phyloP scores from a whole-genome alignment of 2,329 filamentous ascomycete genomes.

The Hypomyces rosellus region DNA sequence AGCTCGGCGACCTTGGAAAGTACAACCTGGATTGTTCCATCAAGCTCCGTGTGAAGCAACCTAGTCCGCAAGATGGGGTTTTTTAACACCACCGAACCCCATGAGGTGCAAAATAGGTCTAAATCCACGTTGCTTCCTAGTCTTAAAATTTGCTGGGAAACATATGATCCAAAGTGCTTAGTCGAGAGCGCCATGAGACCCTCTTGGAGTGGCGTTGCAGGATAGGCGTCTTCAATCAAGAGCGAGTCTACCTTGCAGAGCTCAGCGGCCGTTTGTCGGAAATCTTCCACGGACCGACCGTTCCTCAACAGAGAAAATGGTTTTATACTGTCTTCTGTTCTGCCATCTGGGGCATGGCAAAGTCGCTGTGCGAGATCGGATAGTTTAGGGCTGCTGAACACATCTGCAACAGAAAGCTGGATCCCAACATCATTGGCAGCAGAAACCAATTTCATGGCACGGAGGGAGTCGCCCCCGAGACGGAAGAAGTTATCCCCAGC shows the following conservation, averaged over 20 bases:
- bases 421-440: slow-evolving; percentile 17
- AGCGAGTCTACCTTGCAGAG: background rate
- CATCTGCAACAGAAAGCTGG: slow-evolving; percentile 26
- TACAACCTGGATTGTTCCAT: too few species aligned
- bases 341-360: too few species aligned
- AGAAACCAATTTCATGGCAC: slow-evolving; percentile 12
- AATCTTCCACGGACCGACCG: too few species aligned
- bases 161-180: slow-evolving; percentile 18
- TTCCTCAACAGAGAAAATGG: too few species aligned
- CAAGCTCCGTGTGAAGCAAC: too few species aligned
- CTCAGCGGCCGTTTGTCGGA: slow-evolving; percentile 16
- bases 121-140: background rate
- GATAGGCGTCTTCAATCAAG: slow-evolving; percentile 27
- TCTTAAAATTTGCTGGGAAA: slow-evolving; percentile 14
- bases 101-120: background rate
- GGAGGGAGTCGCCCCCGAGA: slow-evolving; percentile 33
- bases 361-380: too few species aligned
- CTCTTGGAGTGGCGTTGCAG: slow-evolving; percentile 11
- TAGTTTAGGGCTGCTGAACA: too few species aligned
- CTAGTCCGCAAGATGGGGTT: too few species aligned
- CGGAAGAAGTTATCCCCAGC: slow-evolving; percentile 20
- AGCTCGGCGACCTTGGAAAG: too few species aligned
- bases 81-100: background rate
- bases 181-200: background rate
- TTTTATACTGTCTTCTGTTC: too few species aligned